phyloP scores from a whole-genome alignment of 352 stramenopile genomes.

The Elongisporangium anandrum region DNA sequence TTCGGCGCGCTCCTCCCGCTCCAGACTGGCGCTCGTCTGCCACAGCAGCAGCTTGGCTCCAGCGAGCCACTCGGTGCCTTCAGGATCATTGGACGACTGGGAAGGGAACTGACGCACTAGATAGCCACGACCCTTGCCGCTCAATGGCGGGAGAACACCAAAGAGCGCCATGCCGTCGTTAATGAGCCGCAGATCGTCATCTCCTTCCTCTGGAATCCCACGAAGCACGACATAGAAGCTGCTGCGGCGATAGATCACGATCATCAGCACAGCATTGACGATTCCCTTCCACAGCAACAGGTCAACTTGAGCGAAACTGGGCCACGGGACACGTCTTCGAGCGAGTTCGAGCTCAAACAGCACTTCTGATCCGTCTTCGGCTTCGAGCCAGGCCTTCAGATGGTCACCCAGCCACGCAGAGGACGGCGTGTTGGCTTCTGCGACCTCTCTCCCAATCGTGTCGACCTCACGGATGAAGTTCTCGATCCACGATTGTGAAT shows the following conservation, averaged over 20 bases:
- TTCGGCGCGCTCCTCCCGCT: slow-evolving; percentile 36
- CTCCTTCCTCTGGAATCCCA: slow-evolving; percentile 16
- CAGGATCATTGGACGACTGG: slow-evolving; percentile 4
- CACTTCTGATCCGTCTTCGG: slow-evolving; percentile 35
- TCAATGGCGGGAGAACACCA: slow-evolving; percentile 27
- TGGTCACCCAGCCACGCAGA: slow-evolving; percentile 29
- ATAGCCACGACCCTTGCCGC: slow-evolving; percentile 50
- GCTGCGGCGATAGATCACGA: slow-evolving; percentile 41
- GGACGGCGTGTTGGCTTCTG: slow-evolving; percentile 5
- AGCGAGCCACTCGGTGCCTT: slow-evolving; percentile 30
- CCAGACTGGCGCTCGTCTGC: slow-evolving; percentile 51
- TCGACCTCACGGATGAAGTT: slow-evolving; percentile 46
- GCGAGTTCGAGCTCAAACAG: slow-evolving; percentile 64
- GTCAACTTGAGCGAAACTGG: slow-evolving; percentile 12
- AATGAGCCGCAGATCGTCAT: slow-evolving; percentile 13
- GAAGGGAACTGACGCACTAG: slow-evolving; percentile 36
- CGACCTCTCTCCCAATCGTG: slow-evolving; percentile 17
- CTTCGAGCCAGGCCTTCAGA: slow-evolving; percentile 49
- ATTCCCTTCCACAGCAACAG: slow-evolving; percentile 61
- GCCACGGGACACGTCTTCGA: too few species aligned
- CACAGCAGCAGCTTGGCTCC: slow-evolving; percentile 53
- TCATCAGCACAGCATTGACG: slow-evolving; percentile 43
- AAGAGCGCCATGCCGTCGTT: slow-evolving; percentile 43
- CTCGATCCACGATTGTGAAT: slow-evolving; percentile 49
- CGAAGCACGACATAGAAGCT: slow-evolving; percentile 52